Base-by-base conservation (phyloP, 306 rosid species). In the Prosopis cineraria region DNA sequence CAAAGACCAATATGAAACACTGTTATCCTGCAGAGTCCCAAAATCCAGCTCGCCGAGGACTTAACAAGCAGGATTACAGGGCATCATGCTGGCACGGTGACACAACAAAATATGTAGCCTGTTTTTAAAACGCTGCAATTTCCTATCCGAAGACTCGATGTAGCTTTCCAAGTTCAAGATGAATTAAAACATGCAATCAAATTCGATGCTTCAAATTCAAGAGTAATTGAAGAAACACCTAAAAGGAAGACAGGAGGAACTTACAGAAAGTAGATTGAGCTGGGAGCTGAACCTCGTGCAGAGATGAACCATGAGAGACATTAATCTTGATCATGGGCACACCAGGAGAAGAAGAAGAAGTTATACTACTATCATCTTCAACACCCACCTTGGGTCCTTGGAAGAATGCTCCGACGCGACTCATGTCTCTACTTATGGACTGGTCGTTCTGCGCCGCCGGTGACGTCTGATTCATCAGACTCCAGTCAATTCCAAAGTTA, bases 241-340 rank as follows among this genome's bases (percentile, higher is more conserved):
- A 19, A 20, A 16, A 64, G 71, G 34, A 82, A 82, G 70, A 76
- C 76, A 79, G 10, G 34, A 27, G 34, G 68, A 75, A 86, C 65
- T 52, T 19, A 86, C 87, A 74, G 68, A 84, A 86, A 70, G 90
- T 86, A 20, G 90, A 86, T 81, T 86, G 80, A 68, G 84, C 52
- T 20, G 90, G 85, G 37, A 83, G 82, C 47, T 78, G 79, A 41
- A 84, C 4, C 65, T 81, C 82, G 58, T 86, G 87, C 50, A 63
- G 85, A 65, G 82, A 75, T 25, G 84, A 20, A 41, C 82, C 87
- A 25, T 78, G 41, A 40, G 78, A 58, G 36, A 86, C 87, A 36
- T 27, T 86, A 64, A 86, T 25, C 73, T 75, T 84, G 76, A 86
- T 84, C 62, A 53, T 16, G 66, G 87, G 75, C 37, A 78, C 87